phyloP scores from a whole-genome alignment of 352 stramenopile species.

The Globisporangium spiculum region DNA sequence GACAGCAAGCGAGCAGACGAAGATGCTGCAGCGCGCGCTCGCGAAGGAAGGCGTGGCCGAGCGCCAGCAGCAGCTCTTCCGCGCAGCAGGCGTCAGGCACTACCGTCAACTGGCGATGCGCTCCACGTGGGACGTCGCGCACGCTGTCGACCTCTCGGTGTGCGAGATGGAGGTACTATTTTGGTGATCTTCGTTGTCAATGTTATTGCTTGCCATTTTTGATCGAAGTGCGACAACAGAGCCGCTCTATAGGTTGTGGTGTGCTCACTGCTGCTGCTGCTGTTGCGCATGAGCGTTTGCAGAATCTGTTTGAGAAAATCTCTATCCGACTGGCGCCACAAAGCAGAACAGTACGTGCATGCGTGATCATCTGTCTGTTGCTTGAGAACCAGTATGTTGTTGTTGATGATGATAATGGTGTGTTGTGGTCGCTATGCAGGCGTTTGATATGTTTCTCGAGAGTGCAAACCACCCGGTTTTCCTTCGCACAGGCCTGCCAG shows the following conservation, averaged over 20 bases:
- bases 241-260: not conserved
- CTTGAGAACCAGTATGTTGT: no score
- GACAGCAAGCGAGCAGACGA: not conserved
- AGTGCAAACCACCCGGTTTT: constrained; percentile 61
- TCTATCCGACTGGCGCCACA: constrained; percentile 51
- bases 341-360: constrained; percentile 32
- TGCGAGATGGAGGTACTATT: constrained; percentile 43
- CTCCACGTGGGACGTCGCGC: constrained; percentile 59
- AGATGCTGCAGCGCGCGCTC: constrained; percentile 64
- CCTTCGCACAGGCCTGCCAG: constrained; percentile 58
- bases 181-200: not conserved
- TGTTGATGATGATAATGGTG: no score
- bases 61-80: constrained; percentile 39
- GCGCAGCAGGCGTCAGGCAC: constrained; percentile 46
- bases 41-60: constrained; percentile 51
- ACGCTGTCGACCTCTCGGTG: constrained; percentile 63
- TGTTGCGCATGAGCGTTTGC: constrained; percentile 6
- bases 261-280: not conserved
- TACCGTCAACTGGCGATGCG: constrained; percentile 53
- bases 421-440: constrained; percentile 25
- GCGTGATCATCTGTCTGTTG: no score
- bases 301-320: constrained; percentile 58
- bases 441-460: constrained; percentile 77
- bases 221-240: not conserved
- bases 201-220: not conserved